A percentile compares a stretch with the other conserved stretches of the same genome.
Evolutionary conservation across 2,329 filamentous ascomycete species (phyloP).

Genomic region (Venturia pyrina): DNA sequence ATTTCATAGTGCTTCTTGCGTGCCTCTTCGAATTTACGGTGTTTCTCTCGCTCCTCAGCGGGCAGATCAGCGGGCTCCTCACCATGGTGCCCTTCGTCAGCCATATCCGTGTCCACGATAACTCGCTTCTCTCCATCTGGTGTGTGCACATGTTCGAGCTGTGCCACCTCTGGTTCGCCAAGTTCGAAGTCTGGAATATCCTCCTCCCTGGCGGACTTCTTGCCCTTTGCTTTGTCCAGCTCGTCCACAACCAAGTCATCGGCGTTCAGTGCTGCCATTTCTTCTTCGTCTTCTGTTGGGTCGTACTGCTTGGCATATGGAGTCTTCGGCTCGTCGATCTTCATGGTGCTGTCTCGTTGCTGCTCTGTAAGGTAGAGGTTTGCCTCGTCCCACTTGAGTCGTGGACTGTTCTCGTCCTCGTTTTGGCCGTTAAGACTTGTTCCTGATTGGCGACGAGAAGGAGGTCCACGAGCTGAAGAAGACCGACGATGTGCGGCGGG

Average conservation of each 20-base stretch:
- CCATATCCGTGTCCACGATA: conserved; percentile 53
- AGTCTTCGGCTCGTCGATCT: conserved; percentile 97
- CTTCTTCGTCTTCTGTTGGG: conserved; percentile 74
- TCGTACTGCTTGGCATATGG: conserved; percentile 91
- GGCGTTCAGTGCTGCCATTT: conserved; percentile 55
- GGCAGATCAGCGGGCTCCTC: conserved; percentile 45
- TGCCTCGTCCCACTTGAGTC: conserved; percentile 96
- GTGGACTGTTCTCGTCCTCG: conserved; percentile 53
- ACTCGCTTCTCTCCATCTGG: conserved; percentile 61
- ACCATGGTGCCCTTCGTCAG: conserved; percentile 43
- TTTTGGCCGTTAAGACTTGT: conserved; percentile 38
- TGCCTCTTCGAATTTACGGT: conserved; percentile 79
- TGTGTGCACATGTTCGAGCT: conserved; percentile 21
- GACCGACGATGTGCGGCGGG: conserved; percentile 67
- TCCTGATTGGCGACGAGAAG: conserved; percentile 62
- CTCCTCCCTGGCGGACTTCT: conserved; percentile 47
- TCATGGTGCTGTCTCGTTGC: conserved; percentile 92
- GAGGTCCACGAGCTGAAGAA: conserved; percentile 59
- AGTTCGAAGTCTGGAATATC: conserved; percentile 89
- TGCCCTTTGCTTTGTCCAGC: conserved; percentile 43
- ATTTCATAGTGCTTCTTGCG: conserved; percentile 99
- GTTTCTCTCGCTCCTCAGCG: conserved; percentile 76
- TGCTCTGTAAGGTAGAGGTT: conserved; percentile 97
- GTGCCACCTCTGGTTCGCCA: conserved; percentile 67
- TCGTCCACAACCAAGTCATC: conserved; percentile 61